Base-by-base conservation (phyloP, 2,329 filamentous ascomycete species). In the Fusarium protoensiforme region DNA sequence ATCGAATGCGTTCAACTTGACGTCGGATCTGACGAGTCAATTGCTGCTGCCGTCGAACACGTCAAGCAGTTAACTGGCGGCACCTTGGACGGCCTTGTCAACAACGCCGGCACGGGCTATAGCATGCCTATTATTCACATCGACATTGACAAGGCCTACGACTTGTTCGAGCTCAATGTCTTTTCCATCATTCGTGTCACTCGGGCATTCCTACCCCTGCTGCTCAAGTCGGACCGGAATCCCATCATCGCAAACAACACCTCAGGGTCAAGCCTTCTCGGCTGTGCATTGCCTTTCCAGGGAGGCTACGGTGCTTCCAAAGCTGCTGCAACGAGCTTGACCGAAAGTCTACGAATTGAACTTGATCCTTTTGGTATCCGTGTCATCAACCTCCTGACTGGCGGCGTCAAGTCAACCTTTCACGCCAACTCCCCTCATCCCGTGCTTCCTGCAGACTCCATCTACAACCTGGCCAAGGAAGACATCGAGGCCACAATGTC, bases 231-330 rank as follows among this genome's bases (percentile, higher is more conserved):
- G 3, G 18, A 38, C 0, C 43, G 51, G 5, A 59, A 56, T 0
- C 65, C 67, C 13, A 22, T 78, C 5, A 57, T 78, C 6, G 65
- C 68, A 43, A 78, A 77, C 63, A 73, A 78, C 11, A 78, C 75
- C 0, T 75, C 76, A 0, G 72, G 54, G 0, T 41, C 64, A 2
- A 53, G 63, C 6, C 31, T 76, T 20, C 27, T 58, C 2, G 58
- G 63, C 2, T 54, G 60, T 14, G 59, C 64, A 0, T 10, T 72
- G 1, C 76, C 76, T 0, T 78, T 78, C 33, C 78, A 81, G 43
- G 77, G 78, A 1, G 35, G 72, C 1, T 81, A 81, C 57, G 76
- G 69, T 27, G 69, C 75, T 16, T 79, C 79, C 9, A 81, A 81
- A 35, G 75, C 77, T 1, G 79, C 79, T 3, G 65, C 73, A 1